Evolutionary conservation across 2,329 filamentous ascomycete species (phyloP), one percentile per base, ranked within the genome.

Genomic region (Stagonosporopsis chrysanthemi): DNA sequence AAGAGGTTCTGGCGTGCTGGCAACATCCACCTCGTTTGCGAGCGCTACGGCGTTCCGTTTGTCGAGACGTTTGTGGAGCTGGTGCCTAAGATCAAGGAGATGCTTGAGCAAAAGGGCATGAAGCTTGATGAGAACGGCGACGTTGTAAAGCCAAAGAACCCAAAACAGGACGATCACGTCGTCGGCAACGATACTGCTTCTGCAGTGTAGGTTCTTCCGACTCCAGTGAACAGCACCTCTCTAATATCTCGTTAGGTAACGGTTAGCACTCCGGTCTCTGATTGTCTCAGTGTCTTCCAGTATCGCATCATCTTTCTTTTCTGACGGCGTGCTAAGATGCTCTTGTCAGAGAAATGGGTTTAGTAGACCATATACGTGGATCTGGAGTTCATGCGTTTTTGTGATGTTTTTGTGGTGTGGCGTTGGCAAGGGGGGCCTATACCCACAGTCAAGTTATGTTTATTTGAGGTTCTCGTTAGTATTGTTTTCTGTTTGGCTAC

Each of bases 21-120:
- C 0, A 88, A 89, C 61, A 84, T 90, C 29, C 77, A 84, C 64
- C 75, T 86, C 14, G 80, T 87, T 9, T 88, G 86, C 58, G 68
- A 75, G 56, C 77, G 77, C 50, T 82, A 81, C 58, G 77, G 71
- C 0, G 70, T 86, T 6, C 73, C 78, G 35, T 68, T 83, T 52
- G 71, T 83, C 28, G 74, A 79, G 15, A 78, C 66, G 2, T 74
- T 81, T 23, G 75, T 75, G 4, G 77, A 78, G 6, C 64, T 87
- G 47, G 65, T 64, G n/a, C 65, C 70, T 19, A 50, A 62, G 4
- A 66, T 84, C 8, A 52, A 68, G 53, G 61, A 64, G 19, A 77
- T 66, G 64, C 51, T 81, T 24, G 31, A 46, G 33, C 17, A 61
- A 23, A 67, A 73, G 62, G 72, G 71, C 11, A 58, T 72, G 70